phyloP scores from a whole-genome alignment of 75 land plant genomes.

The Ceratopteris richardii region DNA sequence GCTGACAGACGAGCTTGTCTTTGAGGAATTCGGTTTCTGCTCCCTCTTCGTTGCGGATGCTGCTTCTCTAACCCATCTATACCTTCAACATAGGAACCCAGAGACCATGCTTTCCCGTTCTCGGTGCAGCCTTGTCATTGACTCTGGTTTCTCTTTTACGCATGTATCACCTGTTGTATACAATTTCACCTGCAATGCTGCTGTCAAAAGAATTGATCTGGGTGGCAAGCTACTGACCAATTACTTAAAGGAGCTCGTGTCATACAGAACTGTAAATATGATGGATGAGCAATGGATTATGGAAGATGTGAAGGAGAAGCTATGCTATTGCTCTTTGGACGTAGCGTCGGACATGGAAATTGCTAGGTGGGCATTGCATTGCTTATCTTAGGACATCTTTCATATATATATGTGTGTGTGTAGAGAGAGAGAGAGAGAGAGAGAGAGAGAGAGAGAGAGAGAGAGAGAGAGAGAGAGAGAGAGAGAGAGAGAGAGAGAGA shows the following conservation, averaged over 20 bases:
- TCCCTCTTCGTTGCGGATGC: conserved; percentile 68
- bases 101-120: conserved; percentile 28
- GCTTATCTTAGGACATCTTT: not conserved
- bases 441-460: not conserved
- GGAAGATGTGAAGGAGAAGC: conserved; percentile 95
- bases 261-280: conserved; percentile 72
- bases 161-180: conserved; percentile 88
- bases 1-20: conserved; percentile 57
- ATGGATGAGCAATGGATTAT: conserved; percentile 91
- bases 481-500: no score
- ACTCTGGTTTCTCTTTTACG: conserved; percentile 87
- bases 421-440: no score
- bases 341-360: conserved; percentile 52
- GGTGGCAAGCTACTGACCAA: conserved; percentile 98
- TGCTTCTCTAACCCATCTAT: conserved; percentile 65
- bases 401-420: no score
- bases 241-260: conserved; percentile 88
- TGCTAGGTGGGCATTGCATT: conserved; percentile 53
- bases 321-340: conserved; percentile 85
- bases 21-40: conserved; percentile 59
- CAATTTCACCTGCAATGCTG: conserved; percentile 62
- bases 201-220: conserved; percentile 72
- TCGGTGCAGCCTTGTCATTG: conserved; percentile 81
- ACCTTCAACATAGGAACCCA: conserved; percentile 47
- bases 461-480: no score